Base-by-base conservation (phyloP, 202 grass and related monocot species). In the Schoenoplectus tabernaemontani region DNA sequence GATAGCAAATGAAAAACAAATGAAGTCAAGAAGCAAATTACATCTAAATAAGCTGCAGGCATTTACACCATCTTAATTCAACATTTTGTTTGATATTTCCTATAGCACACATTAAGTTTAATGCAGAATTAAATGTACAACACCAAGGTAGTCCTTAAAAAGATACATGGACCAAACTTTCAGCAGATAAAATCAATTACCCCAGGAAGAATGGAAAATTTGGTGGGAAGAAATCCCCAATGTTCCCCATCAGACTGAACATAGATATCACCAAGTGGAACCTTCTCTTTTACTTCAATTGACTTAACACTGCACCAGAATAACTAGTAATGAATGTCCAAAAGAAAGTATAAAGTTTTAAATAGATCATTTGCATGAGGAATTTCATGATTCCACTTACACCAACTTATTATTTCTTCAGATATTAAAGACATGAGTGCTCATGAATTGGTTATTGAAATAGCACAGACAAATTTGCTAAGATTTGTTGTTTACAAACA, bases 231-330 rank as follows among this genome's bases (percentile, higher is more conserved):
- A 85, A 92, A 95, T 70, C 90, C 96, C 16, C 85, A 95, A 80
- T 92, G 91, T 82, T 95, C 96, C 34, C 96, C 96, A 26, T 98
- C 96, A 72, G 91, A 91, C 53, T 95, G 91, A 82, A 92, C 85
- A 66, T 92, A 95, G 64, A 98, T 80, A 64, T 86, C 86, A 75
- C 83, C 81, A 2, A 59, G 63, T 64, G 19, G 34, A 57, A 64
- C 79, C 84, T 82, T 89, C 24, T 98, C 91, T 47, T 12, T 84
- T 53, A 98, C 85, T 89, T 98, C 91, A 51, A 98, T 92, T 36
- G 96, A 95, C 51, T 82, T 86, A 19, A 92, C 85, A 64, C 91
- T 95, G 81, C 68, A 86, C 48, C 17, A 86, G 7, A 44, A 80
- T 2, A 62, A 26, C 16, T 64, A 51, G 32, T 32, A 62, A 78